phyloP scores from a whole-genome alignment of 2,329 filamentous ascomycete genomes.

The Nigrospora oryzae region DNA sequence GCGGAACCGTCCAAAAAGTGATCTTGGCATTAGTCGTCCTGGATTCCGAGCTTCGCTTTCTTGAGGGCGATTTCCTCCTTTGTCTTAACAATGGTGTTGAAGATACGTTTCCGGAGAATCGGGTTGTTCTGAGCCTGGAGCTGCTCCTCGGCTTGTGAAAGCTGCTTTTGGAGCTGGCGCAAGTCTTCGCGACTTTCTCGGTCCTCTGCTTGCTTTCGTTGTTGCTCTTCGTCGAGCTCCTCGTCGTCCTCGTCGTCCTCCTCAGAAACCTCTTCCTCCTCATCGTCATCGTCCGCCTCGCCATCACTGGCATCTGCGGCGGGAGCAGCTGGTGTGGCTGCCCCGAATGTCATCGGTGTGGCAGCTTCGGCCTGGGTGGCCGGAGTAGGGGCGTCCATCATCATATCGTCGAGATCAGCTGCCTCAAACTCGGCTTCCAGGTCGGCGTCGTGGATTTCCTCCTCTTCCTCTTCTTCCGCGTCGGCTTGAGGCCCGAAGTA shows the following conservation, averaged over 20 bases:
- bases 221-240: slow-evolving; percentile 45
- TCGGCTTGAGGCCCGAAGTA: slow-evolving; percentile 25
- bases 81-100: slow-evolving; percentile 37
- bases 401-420: slow-evolving; percentile 7
- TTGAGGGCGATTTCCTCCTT: slow-evolving; percentile 29
- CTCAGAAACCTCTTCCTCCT: slow-evolving; percentile 37
- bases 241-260: slow-evolving; percentile 46
- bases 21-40: slow-evolving; percentile 14
- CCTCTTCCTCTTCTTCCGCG: slow-evolving; percentile 30
- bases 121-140: slow-evolving; percentile 33
- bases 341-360: slow-evolving; percentile 36
- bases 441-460: slow-evolving; percentile 31
- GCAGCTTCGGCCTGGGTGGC: slow-evolving; percentile 31
- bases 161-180: slow-evolving; percentile 47
- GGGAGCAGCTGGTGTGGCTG: slow-evolving; percentile 32
- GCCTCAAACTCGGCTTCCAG: slow-evolving; percentile 41
- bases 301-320: slow-evolving; percentile 27
- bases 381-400: slow-evolving; percentile 22
- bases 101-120: slow-evolving; percentile 41
- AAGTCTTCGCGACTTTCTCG: slow-evolving; percentile 41
- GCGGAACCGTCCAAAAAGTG: too few species aligned
- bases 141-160: slow-evolving; percentile 39
- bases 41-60: slow-evolving; percentile 20
- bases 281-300: slow-evolving; percentile 35
- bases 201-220: slow-evolving; percentile 43